These are phyloP conservation scores for Neonectria ditissima DNA, from an alignment of 2,329 filamentous ascomycete species.

Conservation along the genomic window DNA sequence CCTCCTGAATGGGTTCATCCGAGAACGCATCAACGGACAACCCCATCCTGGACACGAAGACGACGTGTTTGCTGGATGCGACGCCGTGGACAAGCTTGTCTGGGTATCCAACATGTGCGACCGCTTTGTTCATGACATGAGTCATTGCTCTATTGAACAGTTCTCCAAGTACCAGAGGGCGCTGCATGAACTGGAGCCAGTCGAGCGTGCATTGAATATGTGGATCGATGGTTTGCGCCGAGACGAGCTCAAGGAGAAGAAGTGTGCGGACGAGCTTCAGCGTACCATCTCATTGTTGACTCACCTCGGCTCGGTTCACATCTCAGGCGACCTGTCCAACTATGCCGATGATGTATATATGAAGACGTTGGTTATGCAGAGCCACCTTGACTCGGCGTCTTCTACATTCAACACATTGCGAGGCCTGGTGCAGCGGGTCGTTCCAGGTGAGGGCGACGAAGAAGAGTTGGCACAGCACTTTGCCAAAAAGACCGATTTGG, in stretches of 20 bases:
- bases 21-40: constrained; percentile 79
- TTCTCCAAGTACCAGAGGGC: constrained; percentile 85
- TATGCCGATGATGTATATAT: constrained; percentile 86
- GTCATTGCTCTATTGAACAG: constrained; percentile 79
- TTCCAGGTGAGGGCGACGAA: constrained; percentile 64
- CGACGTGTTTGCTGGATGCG: constrained; percentile 82
- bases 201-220: constrained; percentile 87
- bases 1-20: constrained; percentile 81
- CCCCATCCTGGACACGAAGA: constrained; percentile 77
- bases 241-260: constrained; percentile 87
- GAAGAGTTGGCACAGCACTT: constrained; percentile 77
- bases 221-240: constrained; percentile 88
- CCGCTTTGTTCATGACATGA: constrained; percentile 84
- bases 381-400: constrained; percentile 82
- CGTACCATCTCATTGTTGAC: constrained; percentile 86
- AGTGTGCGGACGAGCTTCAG: constrained; percentile 84
- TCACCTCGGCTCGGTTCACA: constrained; percentile 86
- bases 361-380: constrained; percentile 80
- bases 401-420: constrained; percentile 73
- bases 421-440: constrained; percentile 73
- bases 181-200: constrained; percentile 87
- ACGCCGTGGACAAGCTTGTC: constrained; percentile 85
- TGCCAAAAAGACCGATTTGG: constrained; percentile 75
- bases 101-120: constrained; percentile 88
- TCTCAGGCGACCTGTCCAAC: constrained; percentile 75